A percentile compares a stretch with the other conserved stretches of the same genome.
Conservation (phyloP, 805 yeast species). For the Torulaspora maleeae region DNA sequence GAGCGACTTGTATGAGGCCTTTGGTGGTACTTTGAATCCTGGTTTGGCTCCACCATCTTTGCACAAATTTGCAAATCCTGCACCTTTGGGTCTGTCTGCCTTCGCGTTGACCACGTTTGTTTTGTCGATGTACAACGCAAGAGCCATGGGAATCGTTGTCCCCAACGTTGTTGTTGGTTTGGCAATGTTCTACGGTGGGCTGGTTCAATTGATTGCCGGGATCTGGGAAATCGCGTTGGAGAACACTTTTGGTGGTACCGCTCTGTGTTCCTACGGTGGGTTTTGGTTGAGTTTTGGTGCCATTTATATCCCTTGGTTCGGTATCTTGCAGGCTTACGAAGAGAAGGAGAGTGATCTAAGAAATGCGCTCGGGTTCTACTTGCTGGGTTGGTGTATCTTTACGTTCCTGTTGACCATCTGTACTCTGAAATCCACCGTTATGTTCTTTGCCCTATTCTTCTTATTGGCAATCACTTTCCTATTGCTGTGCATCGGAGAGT, state of each 20-base stretch:
- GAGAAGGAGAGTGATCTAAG: slow-evolving; percentile 35
- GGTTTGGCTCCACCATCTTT: slow-evolving; percentile 52
- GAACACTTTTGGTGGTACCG: slow-evolving; percentile 63
- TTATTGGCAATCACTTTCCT: slow-evolving; percentile 49
- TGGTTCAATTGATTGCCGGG: slow-evolving; percentile 55
- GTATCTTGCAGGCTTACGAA: slow-evolving; percentile 48
- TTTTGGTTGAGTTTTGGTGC: slow-evolving; percentile 64
- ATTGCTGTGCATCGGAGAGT: slow-evolving; percentile 47
- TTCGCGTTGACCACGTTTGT: slow-evolving; percentile 59
- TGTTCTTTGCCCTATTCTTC: slow-evolving; percentile 52
- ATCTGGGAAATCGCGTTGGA: slow-evolving; percentile 58
- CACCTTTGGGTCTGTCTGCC: slow-evolving; percentile 55
- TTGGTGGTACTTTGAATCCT: slow-evolving; percentile 78
- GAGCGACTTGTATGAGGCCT: slow-evolving; percentile 55
- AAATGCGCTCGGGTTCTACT: slow-evolving; percentile 53
- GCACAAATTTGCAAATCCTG: slow-evolving; percentile 59
- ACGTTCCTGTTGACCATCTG: slow-evolving; percentile 47
- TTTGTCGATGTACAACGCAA: slow-evolving; percentile 47
- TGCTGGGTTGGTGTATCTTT: slow-evolving; percentile 56
- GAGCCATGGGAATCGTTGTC: slow-evolving; percentile 46
- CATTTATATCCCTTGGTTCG: slow-evolving; percentile 51
- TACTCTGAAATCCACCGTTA: slow-evolving; percentile 56
- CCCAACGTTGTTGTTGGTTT: slow-evolving; percentile 51
- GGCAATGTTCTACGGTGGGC: slow-evolving; percentile 59
- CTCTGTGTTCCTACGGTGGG: slow-evolving; percentile 56